Base-by-base conservation (phyloP, 2,329 filamentous ascomycete species). In the Fusarium armeniacum region DNA sequence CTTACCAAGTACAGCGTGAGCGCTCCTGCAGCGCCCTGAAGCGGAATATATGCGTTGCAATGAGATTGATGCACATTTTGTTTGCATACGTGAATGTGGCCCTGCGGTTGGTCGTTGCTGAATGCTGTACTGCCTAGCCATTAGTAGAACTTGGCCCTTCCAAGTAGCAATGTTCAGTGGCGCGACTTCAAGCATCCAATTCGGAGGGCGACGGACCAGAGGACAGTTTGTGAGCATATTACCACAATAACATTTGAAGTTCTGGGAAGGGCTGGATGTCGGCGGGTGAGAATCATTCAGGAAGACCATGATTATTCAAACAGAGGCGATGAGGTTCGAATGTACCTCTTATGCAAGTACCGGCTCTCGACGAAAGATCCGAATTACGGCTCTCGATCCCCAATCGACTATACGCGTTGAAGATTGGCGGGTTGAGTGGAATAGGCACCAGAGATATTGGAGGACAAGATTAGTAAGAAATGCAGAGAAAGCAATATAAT, bases 1-100 rank as follows among this genome's bases (percentile, higher is more conserved):
- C 86, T 99, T 75, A 89, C 87, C 71, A 86, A 91, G 40, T 96
- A 93, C 79, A 89, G 86, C 71, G 85, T 89, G 57, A 83, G 83
- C 74, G 78, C 79, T 53, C 80, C 78, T 52, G 73, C 79, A 9
- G 81, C 80, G 22, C 79, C 77, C 49, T 80, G 77, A 78, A 62
- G 57, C 53, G 58, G 56, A 64, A 53, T 56, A 40, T 45, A 50
- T 65, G 55, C 26, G 18, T 50, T 57, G 46, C 50, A 61, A 65
- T 54, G 58, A 55, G 30, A 33, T 47, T 43, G 43, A 49, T 61
- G 53, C 55, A 51, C 49, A 45, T 58, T 40, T 53, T 45, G 47
- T 58, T 61, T 38, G 33, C 50, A 62, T 53, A 54, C 43, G 66
- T 68, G 56, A 65, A 54, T 54, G 41, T 43, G 45, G 55, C 36